Base-by-base conservation (phyloP, 306 rosid genomes). In the Begonia masoniana region DNA sequence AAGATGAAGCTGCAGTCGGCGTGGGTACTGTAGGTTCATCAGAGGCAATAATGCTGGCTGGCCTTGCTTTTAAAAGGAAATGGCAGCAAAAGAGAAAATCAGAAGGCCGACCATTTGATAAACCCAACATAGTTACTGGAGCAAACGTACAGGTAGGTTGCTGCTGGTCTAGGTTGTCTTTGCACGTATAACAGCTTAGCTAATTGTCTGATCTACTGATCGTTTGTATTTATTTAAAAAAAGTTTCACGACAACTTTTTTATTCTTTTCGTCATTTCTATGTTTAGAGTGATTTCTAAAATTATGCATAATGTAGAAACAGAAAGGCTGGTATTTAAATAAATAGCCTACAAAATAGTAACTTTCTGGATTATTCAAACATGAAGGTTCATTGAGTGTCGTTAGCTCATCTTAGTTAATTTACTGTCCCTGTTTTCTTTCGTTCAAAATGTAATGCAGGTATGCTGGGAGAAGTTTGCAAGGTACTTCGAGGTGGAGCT, bases 21-120 rank as follows among this genome's bases (percentile, higher is more conserved):
- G 91, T 80, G 47, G 89, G 91, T n/a, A 89, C 97, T 3, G 88
- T 89, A 56, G 97, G 97, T 0, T 89, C 97, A 49, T 89, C 97
- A 12, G 97, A 89, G 75, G 95, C 97, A 35, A 85, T 89, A 12
- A 89, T 89, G 97, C 62, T 89, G 61, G 95, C 97, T 1, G 97
- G 97, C 49, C 74, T 89, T 4, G 95, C 95, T 60, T 89, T 85
- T 21, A 85, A 89, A 51, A 78, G 97, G 65, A 85, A 71, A 35
- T 89, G 97, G 97, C 95, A 89, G 68, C 64, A 71, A 0, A 78
- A 73, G 73, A 82, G 93, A 50, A 85, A 85, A 80, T 7, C 56
- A 43, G 70, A 82, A 69, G 87, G 95, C 21, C 85, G 80, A 61
- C 87, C 97, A 45, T 61, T 4, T 61, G 82, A 89, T 56, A 85